Conservation (phyloP, 345 rosid genomes). For the Punica granatum region DNA sequence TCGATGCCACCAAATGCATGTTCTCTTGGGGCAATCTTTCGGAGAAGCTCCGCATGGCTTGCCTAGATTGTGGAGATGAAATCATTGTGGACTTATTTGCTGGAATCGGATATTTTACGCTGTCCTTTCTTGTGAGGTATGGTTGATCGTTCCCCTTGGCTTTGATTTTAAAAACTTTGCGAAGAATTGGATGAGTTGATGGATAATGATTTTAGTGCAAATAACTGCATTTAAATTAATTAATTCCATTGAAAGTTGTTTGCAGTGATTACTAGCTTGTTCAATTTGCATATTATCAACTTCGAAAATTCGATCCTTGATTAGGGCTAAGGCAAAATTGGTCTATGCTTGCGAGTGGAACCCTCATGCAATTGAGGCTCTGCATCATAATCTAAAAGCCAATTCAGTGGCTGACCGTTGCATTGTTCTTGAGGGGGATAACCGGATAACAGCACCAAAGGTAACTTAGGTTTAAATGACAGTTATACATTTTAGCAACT, state of each 20-base stretch:
- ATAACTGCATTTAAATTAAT: neutral
- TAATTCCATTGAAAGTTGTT: neutral
- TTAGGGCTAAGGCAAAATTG: conserved; percentile 76
- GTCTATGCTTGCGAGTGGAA: conserved; percentile 99
- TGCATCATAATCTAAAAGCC: conserved; percentile 50
- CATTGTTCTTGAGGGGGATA: conserved; percentile 82
- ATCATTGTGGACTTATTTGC: conserved; percentile 83
- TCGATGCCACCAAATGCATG: conserved; percentile 92
- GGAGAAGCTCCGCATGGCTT: conserved; percentile 87
- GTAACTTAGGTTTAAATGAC: conserved; percentile 19
- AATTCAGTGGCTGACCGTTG: conserved; percentile 76
- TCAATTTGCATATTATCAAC: neutral
- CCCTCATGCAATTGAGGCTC: conserved; percentile 80
- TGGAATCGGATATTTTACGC: conserved; percentile 84
- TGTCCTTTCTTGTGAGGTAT: conserved; percentile 93
- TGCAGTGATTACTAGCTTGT: neutral
- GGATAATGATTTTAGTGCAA: neutral
- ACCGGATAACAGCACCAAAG: conserved; percentile 61
- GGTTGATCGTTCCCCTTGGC: neutral
- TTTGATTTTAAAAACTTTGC: neutral
- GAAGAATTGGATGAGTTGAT: neutral
- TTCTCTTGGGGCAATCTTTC: conserved; percentile 99
- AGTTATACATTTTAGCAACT: neutral
- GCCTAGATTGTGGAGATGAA: conserved; percentile 51
- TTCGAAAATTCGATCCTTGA: conserved; percentile 7